Base-by-base conservation (phyloP, 306 rosid genomes). In the Prunus padus region DNA sequence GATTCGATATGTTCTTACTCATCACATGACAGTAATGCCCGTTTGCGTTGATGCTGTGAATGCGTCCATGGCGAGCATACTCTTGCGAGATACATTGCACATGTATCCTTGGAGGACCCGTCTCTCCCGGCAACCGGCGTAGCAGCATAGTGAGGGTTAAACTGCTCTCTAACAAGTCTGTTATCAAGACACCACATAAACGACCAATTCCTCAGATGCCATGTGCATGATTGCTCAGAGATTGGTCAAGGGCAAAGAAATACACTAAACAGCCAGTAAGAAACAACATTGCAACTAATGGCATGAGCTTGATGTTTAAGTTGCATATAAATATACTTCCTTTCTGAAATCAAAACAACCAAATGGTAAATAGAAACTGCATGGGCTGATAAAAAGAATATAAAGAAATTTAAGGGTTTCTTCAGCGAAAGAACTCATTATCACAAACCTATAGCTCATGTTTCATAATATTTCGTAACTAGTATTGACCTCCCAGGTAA, bases 381-480 rank as follows among this genome's bases (percentile, higher is more conserved):
- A 46, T 73, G 18, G 57, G 18, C 26, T 60, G 50, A 26, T 18
- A 16, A 44, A 62, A 73, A 45, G 65, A 73, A 26, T 26, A 22
- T 30, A 45, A 6, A 11, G 30, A 47, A 60, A 59, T 22, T 26
- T 6, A 3, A 3, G 44, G 10, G 66, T 56, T 40, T 40, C 5
- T 14, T 9, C 42, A 31, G 68, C 11, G 14, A 4, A 72, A 25
- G 11, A 57, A 42, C 25, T 59, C 68, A 16, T 19, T 0, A 59
- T 26, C 44, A 60, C 30, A 60, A 60, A 45, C 59, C 77, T 45
- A 45, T 22, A 6, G 46, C 46, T 60, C 59, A 45, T 45, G 30
- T 26, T 49, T 61, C 57, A 10, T 44, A 73, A 40, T 16, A 44
- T 59, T 72, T 16, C 20, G 44, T 71, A 73, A 73, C 57, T 42